phyloP scores from a whole-genome alignment of 1,139 yeast species.

The Saccharomyces pastorianus region DNA sequence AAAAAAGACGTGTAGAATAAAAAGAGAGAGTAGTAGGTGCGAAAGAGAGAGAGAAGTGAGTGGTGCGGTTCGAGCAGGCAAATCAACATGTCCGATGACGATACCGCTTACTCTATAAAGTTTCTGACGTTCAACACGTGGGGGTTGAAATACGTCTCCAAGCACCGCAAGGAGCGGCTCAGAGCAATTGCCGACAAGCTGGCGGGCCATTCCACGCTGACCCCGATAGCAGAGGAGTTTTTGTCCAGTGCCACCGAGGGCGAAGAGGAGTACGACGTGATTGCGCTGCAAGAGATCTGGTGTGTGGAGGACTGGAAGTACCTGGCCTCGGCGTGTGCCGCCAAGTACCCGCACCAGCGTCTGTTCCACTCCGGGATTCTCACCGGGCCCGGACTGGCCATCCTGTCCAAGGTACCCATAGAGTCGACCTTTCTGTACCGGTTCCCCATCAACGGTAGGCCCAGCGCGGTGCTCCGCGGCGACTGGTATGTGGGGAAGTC shows the following conservation, averaged over 20 bases:
- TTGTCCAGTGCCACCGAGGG: slow-evolving; percentile 7
- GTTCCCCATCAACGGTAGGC: slow-evolving; percentile 88
- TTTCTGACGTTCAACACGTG: slow-evolving; percentile 69
- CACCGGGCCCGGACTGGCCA: slow-evolving; percentile 88
- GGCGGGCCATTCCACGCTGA: slow-evolving; percentile 32
- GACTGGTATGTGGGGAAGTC: slow-evolving; percentile 97
- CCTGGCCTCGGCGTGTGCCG: slow-evolving; percentile 41
- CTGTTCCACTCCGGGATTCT: slow-evolving; percentile 75
- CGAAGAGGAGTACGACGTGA: slow-evolving; percentile 59
- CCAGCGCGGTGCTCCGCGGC: slow-evolving; percentile 88
- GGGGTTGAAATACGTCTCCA: slow-evolving; percentile 84
- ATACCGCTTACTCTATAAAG: slow-evolving; percentile 29
- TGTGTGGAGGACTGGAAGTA: slow-evolving; percentile 73
- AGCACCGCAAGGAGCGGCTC: slow-evolving; percentile 54
- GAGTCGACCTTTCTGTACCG: slow-evolving; percentile 68
- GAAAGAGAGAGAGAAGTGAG: not conserved
- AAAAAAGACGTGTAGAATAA: not conserved
- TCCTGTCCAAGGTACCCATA: slow-evolving; percentile 78
- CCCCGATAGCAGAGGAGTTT: slow-evolving; percentile 7
- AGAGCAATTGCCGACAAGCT: slow-evolving; percentile 65
- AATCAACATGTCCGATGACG: not conserved
- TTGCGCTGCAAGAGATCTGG: slow-evolving; percentile 94
- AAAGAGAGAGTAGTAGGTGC: not conserved
- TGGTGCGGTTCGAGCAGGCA: not conserved
- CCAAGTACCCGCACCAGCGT: slow-evolving; percentile 55